Base-by-base conservation (phyloP, 805 yeast genomes). In the Kuraishia borneana region DNA sequence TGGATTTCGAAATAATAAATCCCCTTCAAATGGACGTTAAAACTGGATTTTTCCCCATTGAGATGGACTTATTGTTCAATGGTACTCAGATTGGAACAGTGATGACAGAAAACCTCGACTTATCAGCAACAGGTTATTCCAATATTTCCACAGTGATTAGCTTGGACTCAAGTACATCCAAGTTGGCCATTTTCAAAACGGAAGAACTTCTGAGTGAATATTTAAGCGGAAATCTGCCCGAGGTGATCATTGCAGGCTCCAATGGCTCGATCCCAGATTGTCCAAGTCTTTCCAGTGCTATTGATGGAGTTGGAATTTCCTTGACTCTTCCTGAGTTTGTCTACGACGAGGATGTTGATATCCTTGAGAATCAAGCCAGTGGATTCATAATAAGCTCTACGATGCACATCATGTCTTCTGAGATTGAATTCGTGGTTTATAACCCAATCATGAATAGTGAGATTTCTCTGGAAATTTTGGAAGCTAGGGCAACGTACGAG, bases 371-470 rank as follows among this genome's bases (percentile, higher is more conserved):
- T 14, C 30, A 21, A 34, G 18, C 42, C 7, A 34, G 38, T 14
- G 67, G 69, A 2, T 74, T 74, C 37, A 51, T 76, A 5, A 34
- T 68, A 1, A 65, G 61, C 12, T 61, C 72, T 4, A 69, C 70
- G 0, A 65, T 76, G 53, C 80, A 76, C 48, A 41, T 76, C 3
- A 53, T 74, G 53, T 54, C 68, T 0, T 68, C 76, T 1, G 74
- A 73, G 31, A 60, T 73, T 4, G 78, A 73, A 42, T 45, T 76
- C 36, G 63, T 66, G 1, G 55, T 74, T 0, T 70, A 47, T 49
- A 76, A 76, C 42, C 83, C 83, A 2, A 43, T 76, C 1, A 36
- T 41, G 4, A 73, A 76, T 43, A 48, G 60, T n/a, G 66, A 60
- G 12, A 50, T 70, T 1, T 43, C 51, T n/a, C 50, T 70, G 10